Percentiles rank a stretch among this genome's conserved stretches.
phyloP scores from a whole-genome alignment of 2,329 filamentous ascomycete genomes.

The Teratosphaeria viscida region DNA sequence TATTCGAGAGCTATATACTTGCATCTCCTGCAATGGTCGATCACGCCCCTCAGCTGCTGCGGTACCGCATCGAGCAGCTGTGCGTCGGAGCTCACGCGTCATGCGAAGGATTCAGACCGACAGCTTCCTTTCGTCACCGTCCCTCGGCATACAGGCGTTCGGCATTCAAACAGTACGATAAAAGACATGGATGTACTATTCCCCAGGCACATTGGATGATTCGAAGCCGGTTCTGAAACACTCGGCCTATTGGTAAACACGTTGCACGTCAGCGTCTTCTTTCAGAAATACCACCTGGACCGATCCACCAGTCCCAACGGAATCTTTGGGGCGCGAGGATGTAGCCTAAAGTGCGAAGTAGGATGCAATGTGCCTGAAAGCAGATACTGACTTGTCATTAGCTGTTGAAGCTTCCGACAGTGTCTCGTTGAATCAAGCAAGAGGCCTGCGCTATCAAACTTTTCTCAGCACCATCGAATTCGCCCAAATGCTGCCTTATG shows the following conservation, averaged over 20 bases:
- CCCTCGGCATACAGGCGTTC: neutral
- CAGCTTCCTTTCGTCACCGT: neutral
- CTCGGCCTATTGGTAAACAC: too few relatives aligned
- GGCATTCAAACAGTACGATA: neutral
- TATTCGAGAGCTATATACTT: neutral
- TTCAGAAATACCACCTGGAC: neutral
- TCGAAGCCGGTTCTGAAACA: too few relatives aligned
- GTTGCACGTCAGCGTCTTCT: neutral
- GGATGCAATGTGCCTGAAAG: neutral
- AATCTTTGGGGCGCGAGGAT: too few relatives aligned
- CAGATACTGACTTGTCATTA: neutral
- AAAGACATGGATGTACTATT: too few relatives aligned
- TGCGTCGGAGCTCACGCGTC: neutral
- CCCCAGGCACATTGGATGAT: too few relatives aligned
- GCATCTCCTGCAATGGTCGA: neutral
- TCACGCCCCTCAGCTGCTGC: neutral
- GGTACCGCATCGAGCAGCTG: neutral
- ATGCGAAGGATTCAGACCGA: neutral
- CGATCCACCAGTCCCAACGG: neutral
- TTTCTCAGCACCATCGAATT: neutral
- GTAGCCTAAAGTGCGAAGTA: neutral
- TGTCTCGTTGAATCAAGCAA: neutral
- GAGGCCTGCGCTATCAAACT: neutral
- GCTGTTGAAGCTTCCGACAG: neutral
- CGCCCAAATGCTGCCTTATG: slow-evolving; percentile 19